These are phyloP conservation scores for Clitoria ternatea DNA, from an alignment of 306 rosid species.

Conservation along the genomic window DNA sequence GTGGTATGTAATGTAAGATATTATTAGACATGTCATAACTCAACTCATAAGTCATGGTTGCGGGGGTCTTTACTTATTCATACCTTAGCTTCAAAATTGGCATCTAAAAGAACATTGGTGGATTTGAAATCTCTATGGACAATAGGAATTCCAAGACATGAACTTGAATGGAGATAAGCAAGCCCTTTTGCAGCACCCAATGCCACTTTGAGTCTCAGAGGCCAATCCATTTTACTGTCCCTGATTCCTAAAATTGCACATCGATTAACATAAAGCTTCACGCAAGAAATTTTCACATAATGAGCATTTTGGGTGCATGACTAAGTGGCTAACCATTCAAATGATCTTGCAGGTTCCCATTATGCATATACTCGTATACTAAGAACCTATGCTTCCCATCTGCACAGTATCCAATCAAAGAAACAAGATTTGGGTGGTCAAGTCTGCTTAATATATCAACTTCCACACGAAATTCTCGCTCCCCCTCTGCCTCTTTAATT, in stretches of 20 bases:
- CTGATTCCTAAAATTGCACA: slow-evolving; percentile 40
- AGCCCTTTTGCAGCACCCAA: slow-evolving; percentile 80
- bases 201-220: slow-evolving; percentile 68
- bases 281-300: neutral
- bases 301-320: neutral
- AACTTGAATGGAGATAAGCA: slow-evolving; percentile 70
- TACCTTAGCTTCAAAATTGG: slow-evolving; percentile 78
- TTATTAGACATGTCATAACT: too few relatives aligned
- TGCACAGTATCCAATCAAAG: slow-evolving; percentile 81
- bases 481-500: slow-evolving; percentile 76
- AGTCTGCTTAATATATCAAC: slow-evolving; percentile 83
- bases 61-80: neutral
- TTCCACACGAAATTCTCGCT: slow-evolving; percentile 71
- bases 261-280: slow-evolving; percentile 9
- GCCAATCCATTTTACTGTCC: slow-evolving; percentile 65
- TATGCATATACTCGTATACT: slow-evolving; percentile 69
- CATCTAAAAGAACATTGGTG: slow-evolving; percentile 63
- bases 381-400: slow-evolving; percentile 87
- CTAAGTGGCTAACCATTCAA: slow-evolving; percentile 57
- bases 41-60: neutral
- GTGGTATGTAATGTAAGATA: neutral
- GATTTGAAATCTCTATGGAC: slow-evolving; percentile 86
- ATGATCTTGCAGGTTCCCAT: slow-evolving; percentile 80
- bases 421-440: slow-evolving; percentile 77
- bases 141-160: slow-evolving; percentile 68